phyloP scores from a whole-genome alignment of 2,329 filamentous ascomycete genomes.

The Aspergillus nomiae region DNA sequence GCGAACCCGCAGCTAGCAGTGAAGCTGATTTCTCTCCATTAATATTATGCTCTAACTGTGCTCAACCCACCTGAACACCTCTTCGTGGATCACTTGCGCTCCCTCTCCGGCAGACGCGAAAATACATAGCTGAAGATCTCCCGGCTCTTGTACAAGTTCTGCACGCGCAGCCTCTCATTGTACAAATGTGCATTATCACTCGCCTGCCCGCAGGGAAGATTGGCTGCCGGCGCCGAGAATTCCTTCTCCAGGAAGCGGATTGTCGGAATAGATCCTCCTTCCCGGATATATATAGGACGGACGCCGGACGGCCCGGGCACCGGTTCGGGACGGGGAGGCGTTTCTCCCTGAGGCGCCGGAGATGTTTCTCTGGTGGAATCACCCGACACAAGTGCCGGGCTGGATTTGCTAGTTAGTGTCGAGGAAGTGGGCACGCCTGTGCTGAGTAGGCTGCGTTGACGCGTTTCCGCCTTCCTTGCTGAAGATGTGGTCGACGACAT shows the following conservation, averaged over 20 bases:
- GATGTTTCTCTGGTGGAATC: slow-evolving; percentile 3
- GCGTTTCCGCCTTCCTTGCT: slow-evolving; percentile 28
- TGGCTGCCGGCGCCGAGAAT: slow-evolving; percentile 85
- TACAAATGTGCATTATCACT: slow-evolving; percentile 93
- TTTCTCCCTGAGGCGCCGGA: slow-evolving; percentile 3
- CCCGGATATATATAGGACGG: slow-evolving; percentile 82
- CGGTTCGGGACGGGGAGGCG: not conserved
- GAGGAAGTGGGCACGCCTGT: slow-evolving; percentile 42
- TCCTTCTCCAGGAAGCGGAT: slow-evolving; percentile 95
- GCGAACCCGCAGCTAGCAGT: too few relatives aligned
- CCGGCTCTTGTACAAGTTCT: slow-evolving; percentile 86
- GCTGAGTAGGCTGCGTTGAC: slow-evolving; percentile 29
- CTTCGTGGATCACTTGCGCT: slow-evolving; percentile 1
- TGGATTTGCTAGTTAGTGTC: slow-evolving; percentile 36
- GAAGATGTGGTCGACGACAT: slow-evolving; percentile 41
- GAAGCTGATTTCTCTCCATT: not conserved
- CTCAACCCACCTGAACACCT: not conserved
- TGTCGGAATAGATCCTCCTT: slow-evolving; percentile 92
- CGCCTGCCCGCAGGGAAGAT: slow-evolving; percentile 91
- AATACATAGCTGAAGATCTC: slow-evolving; percentile 92
- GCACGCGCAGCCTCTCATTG: slow-evolving; percentile 85
- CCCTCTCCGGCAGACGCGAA: slow-evolving; percentile 56
- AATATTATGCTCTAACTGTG: not conserved
- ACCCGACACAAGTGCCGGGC: slow-evolving; percentile 7
- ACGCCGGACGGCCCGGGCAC: slow-evolving; percentile 12